Evolutionary conservation across 495 filamentous ascomycete species (phyloP).

Genomic region (Penicillium coffeae): DNA sequence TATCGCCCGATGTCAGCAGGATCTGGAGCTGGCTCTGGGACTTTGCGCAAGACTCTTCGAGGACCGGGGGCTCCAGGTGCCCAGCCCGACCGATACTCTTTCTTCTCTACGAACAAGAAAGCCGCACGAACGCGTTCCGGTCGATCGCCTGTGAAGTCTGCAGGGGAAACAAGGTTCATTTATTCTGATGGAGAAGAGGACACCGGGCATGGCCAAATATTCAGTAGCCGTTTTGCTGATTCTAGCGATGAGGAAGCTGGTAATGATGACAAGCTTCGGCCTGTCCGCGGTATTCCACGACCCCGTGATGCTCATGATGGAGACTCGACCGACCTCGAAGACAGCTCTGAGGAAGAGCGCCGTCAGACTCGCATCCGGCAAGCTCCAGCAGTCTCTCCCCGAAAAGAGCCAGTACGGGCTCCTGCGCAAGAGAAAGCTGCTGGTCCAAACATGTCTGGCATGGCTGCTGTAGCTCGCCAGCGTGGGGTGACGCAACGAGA

Average conservation of each 20-base stretch:
- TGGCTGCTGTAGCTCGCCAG: constrained; percentile 39
- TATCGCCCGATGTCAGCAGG: constrained; percentile 32
- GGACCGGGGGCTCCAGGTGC: constrained; percentile 23
- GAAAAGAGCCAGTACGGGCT: constrained; percentile 7
- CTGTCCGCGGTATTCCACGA: constrained; percentile 64
- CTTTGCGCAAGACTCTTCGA: constrained; percentile 51
- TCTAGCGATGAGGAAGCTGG: constrained; percentile 71
- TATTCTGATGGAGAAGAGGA: constrained; percentile 75
- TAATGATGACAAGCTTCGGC: constrained; percentile 37
- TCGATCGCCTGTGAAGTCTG: constrained; percentile 2
- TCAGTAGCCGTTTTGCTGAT: constrained; percentile 73
- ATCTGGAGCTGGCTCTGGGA: constrained; percentile 26
- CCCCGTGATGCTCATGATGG: constrained; percentile 48
- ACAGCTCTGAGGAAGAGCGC: constrained; percentile 50
- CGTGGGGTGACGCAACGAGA: constrained; percentile 41
- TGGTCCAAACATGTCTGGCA: constrained; percentile 29
- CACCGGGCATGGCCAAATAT: constrained; percentile 30
- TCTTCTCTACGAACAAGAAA: constrained; percentile 46
- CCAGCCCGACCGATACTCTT: constrained; percentile 37
- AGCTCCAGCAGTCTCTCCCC: constrained; percentile 11
- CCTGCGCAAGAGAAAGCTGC: constrained; percentile 10
- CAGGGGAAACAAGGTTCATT: constrained; percentile 45
- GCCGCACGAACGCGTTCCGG: constrained; percentile 31
- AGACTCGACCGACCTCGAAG: constrained; percentile 67
- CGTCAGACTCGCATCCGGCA: constrained; percentile 6